A percentile compares a stretch with the other conserved stretches of the same genome.
These are phyloP conservation scores for Monosporozyma siamensis DNA, from an alignment of 805 yeast genomes.

Conservation along the genomic window DNA sequence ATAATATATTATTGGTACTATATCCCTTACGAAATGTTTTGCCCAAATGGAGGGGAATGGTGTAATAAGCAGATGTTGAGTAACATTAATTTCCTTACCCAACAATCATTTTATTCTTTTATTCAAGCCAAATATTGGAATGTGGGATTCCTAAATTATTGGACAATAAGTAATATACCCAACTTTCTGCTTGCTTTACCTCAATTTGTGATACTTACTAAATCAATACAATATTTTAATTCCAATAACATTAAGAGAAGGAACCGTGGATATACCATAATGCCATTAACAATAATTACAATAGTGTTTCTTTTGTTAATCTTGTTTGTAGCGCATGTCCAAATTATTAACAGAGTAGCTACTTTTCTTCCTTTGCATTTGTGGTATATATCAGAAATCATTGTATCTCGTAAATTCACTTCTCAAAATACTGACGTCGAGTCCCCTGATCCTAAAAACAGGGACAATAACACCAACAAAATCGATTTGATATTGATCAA, in stretches of 20 bases:
- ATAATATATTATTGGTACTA: constrained; percentile 39
- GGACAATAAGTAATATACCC: constrained; percentile 75
- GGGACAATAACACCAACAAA: constrained; percentile 4
- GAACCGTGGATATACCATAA: constrained; percentile 4
- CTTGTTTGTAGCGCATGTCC: constrained; percentile 66
- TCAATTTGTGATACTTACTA: constrained; percentile 38
- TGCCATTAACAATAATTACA: constrained; percentile 37
- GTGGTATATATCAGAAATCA: constrained; percentile 54
- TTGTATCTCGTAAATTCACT: constrained; percentile 12
- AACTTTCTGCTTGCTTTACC: constrained; percentile 75
- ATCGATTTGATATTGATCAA: constrained; percentile 25
- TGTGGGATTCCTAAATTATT: constrained; percentile 70
- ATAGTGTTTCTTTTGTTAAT: constrained; percentile 41
- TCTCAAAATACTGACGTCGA: constrained; percentile 3
- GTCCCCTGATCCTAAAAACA: constrained; percentile 9
- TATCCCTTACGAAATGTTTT: constrained; percentile 47
- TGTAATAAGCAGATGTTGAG: constrained; percentile 34
- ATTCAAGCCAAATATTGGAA: constrained; percentile 83
- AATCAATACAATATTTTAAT: constrained; percentile 34
- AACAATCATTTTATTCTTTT: constrained; percentile 45
- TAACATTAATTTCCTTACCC: constrained; percentile 11
- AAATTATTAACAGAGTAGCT: constrained; percentile 71
- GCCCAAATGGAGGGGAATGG: constrained; percentile 75
- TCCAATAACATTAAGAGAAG: constrained; percentile 30
- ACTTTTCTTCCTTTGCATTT: constrained; percentile 67